Evolutionary conservation across 2,329 filamentous ascomycete species (phyloP), one percentile per base, ranked within the genome.

Genomic region (Fusarium proliferatum): DNA sequence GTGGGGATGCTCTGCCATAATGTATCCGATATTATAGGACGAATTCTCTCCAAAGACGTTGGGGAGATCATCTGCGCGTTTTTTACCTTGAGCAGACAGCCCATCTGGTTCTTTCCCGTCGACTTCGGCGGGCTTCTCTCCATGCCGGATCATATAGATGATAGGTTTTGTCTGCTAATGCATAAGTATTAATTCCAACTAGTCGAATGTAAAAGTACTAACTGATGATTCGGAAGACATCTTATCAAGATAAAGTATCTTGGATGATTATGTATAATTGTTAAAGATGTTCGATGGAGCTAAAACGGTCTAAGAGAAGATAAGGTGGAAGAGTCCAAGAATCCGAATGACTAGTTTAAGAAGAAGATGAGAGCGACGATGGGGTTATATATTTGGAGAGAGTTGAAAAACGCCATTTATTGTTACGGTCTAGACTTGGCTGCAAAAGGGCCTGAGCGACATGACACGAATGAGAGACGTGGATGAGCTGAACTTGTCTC

Each of bases 331-430:
- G 30, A 33, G 30, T 13, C 23, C 23, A 23, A 23, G 23, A 23
- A 23, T 23, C 23, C 23, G 23, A 23, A 23, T 23, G 23, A 23
- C 23, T 23, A 23, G 30, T 33, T 33, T 10, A 13, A 33, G 33
- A 4, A 33, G 12, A 33, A 21, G 16, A 56, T 0, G 2, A 33
- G 12, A 26, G n/a, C 39, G 12, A 9, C n/a, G 2, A 28, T 4
- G 2, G 11, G 39, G 8, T 1, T 23, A 15, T 34, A 34, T 43
- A 34, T 12, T 34, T 5, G 28, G 0, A 6, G 9, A 6, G 2
- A 34, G 13, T 1, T 9, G 0, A 2, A 0, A 21, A 16, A 26
- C 17, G 17, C 17, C 33, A 21, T 16, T 16, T n/a, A 41, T 13
- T 15, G 16, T 8, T 10, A 16, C 4, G 28, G 21, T 34, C 28